phyloP scores from a whole-genome alignment of 495 filamentous ascomycete genomes.

The Xylaria bambusicola region DNA sequence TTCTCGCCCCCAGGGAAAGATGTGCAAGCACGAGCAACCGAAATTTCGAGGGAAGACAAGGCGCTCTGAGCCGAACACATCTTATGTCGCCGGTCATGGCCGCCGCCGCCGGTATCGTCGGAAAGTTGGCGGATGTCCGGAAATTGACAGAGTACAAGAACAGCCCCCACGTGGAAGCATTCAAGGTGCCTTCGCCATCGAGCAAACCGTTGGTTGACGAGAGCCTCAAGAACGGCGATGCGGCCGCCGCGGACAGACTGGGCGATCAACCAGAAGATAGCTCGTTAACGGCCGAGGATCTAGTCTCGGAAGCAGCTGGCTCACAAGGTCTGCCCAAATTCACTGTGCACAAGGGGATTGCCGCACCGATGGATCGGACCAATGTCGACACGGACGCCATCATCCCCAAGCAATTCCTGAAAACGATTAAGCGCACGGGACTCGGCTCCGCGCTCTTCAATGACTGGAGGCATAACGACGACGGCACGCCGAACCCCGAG shows the following conservation, averaged over 20 bases:
- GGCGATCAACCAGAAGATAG: conserved; percentile 74
- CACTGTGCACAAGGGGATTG: conserved; percentile 77
- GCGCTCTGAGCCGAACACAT: conserved; percentile 89
- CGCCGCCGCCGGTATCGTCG: conserved; percentile 83
- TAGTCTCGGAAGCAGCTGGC: conserved; percentile 53
- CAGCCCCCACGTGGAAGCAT: conserved; percentile 52
- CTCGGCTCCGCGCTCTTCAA: conserved; percentile 87
- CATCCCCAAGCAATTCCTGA: conserved; percentile 98
- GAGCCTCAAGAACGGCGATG: conserved; percentile 63
- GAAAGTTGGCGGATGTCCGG: conserved; percentile 88
- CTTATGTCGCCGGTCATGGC: conserved; percentile 98
- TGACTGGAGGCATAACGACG: conserved; percentile 71
- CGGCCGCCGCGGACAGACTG: conserved; percentile 70
- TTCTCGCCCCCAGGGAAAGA: conserved; percentile 88
- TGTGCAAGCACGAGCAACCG: conserved; percentile 96
- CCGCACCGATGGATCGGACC: conserved; percentile 80
- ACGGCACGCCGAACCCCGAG: conserved; percentile 71
- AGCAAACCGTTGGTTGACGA: conserved; percentile 71
- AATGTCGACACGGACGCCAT: conserved; percentile 99
- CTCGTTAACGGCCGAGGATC: conserved; percentile 60
- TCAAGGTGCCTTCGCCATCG: conserved; percentile 21
- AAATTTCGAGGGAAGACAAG: conserved; percentile 97
- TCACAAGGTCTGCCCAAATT: conserved; percentile 79
- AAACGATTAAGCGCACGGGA: conserved; percentile 98
- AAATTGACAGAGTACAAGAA: conserved; percentile 65